Percentiles rank a stretch among this genome's conserved stretches.
phyloP scores from a whole-genome alignment of 805 yeast genomes.

The Zygosaccharomyces siamensis region DNA sequence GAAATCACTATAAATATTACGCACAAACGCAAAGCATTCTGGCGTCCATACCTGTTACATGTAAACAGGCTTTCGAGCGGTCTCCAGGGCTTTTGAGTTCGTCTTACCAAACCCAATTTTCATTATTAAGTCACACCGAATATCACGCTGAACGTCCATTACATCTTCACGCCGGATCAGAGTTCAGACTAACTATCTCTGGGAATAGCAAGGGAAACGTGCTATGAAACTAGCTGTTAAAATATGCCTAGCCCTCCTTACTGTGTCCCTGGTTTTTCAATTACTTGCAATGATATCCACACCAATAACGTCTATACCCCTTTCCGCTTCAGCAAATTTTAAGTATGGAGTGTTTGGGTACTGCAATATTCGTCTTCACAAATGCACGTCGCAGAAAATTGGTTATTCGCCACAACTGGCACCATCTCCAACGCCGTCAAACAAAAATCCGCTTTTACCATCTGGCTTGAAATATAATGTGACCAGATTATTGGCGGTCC shows the following conservation, averaged over 20 bases:
- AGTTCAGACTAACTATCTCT: not conserved
- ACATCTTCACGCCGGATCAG: not conserved
- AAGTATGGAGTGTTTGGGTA: constrained; percentile 69
- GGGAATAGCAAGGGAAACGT: not conserved
- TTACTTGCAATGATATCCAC: constrained; percentile 55
- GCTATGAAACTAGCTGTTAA: not conserved
- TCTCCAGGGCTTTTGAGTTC: not conserved
- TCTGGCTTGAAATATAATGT: constrained; percentile 55
- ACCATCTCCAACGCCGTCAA: constrained; percentile 7
- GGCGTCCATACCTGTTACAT: not conserved
- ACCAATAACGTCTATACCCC: constrained; percentile 50
- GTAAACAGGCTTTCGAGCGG: not conserved
- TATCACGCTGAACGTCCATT: constrained; percentile 4
- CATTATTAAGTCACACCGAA: not conserved
- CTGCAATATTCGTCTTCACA: constrained; percentile 36
- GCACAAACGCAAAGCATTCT: no score
- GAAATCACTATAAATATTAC: no score
- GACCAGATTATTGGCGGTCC: constrained; percentile 59
- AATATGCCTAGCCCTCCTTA: constrained; percentile 32
- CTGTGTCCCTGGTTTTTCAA: constrained; percentile 53
- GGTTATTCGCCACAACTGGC: constrained; percentile 11
- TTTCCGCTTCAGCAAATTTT: constrained; percentile 47
- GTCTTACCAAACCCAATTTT: not conserved
- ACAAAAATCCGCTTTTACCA: constrained; percentile 37
- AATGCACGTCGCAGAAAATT: not conserved